Conservation (phyloP, 768 basidiomycete genomes). For the Xerocomus spinulosus region DNA sequence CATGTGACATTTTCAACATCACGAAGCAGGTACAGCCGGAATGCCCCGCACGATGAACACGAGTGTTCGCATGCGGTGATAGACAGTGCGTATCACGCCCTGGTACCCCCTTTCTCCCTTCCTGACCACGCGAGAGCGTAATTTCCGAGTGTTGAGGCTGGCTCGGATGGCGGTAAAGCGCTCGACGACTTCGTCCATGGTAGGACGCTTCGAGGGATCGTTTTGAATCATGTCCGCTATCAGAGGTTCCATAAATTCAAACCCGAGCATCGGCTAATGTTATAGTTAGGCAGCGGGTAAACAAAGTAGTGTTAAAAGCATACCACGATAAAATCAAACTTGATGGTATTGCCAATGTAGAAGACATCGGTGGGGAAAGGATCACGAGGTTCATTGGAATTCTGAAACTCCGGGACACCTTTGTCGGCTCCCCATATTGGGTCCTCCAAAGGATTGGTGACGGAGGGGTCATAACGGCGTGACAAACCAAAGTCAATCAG, state of each 20-base stretch:
- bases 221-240: neutral
- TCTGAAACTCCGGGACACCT: slow-evolving; percentile 35
- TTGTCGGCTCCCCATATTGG: slow-evolving; percentile 38
- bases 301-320: no score
- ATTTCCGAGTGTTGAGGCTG: neutral
- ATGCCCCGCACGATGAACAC: neutral
- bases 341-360: slow-evolving; percentile 34
- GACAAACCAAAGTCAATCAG: slow-evolving; percentile 33
- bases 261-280: neutral
- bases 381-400: slow-evolving; percentile 19
- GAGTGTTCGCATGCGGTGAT: no score
- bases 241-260: neutral
- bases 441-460: slow-evolving; percentile 23
- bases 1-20: no score
- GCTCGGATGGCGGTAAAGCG: neutral
- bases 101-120: neutral
- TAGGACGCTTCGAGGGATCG: neutral
- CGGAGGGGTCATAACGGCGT: slow-evolving; percentile 14
- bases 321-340: slow-evolving; percentile 21
- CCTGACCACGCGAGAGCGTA: neutral
- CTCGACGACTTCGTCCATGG: neutral
- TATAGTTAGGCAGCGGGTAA: no score
- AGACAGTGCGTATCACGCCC: no score
- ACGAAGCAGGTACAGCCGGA: neutral
- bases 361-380: slow-evolving; percentile 43